Evolutionary conservation across 1,284 basidiomycete genomes (phyloP).

Genomic region (Mycosarcoma maydis): DNA sequence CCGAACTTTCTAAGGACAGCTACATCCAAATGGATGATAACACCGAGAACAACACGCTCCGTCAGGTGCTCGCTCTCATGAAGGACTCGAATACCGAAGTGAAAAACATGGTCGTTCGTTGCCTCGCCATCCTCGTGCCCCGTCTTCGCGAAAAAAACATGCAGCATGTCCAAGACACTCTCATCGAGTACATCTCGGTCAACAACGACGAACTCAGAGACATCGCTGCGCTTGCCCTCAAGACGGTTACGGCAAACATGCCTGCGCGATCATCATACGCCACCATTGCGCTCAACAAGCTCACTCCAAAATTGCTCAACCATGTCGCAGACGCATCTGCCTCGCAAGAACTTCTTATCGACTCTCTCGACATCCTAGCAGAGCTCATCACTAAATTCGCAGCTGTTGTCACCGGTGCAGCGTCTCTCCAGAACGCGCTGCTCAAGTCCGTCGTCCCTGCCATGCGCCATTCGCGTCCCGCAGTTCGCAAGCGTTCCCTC

Average conservation of each 20-base stretch:
- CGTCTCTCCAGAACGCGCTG: slow-evolving; percentile 71
- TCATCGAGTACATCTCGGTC: slow-evolving; percentile 83
- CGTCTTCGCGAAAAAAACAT: slow-evolving; percentile 83
- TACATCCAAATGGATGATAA: slow-evolving; percentile 49
- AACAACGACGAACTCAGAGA: slow-evolving; percentile 90
- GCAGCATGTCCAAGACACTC: slow-evolving; percentile 83
- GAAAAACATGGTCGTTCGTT: slow-evolving; percentile 84
- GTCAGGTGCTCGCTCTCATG: slow-evolving; percentile 81
- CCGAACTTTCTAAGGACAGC: slow-evolving; percentile 43
- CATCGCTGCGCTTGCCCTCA: slow-evolving; percentile 89
- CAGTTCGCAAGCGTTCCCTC: slow-evolving; percentile 57
- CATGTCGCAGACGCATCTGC: slow-evolving; percentile 69
- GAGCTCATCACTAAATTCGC: slow-evolving; percentile 81
- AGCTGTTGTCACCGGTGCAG: slow-evolving; percentile 67
- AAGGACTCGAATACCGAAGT: slow-evolving; percentile 96
- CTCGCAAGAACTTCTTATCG: slow-evolving; percentile 84
- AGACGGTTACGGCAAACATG: slow-evolving; percentile 90
- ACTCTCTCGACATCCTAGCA: slow-evolving; percentile 87
- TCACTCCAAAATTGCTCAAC: slow-evolving; percentile 83
- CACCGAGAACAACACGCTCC: slow-evolving; percentile 79
- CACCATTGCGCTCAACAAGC: slow-evolving; percentile 80
- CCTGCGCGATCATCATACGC: slow-evolving; percentile 82
- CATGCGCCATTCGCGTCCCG: slow-evolving; percentile 46
- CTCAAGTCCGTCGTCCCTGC: slow-evolving; percentile 74
- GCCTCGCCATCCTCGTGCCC: slow-evolving; percentile 85